Conservation (phyloP, 805 yeast species). For the Candida insectorum region DNA sequence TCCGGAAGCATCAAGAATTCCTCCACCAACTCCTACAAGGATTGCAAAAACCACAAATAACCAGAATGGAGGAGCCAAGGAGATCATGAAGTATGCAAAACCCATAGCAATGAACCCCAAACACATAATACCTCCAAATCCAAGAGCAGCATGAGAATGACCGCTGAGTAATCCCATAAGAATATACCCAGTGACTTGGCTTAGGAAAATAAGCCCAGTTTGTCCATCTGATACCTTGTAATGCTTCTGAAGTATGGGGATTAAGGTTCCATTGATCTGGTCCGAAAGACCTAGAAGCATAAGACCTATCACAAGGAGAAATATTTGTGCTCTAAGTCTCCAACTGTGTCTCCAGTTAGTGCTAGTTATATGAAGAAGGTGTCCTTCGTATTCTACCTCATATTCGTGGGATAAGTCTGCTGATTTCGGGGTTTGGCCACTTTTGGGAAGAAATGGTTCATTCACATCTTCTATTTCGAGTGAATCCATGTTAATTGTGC, state of each 20-base stretch:
- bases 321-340: constrained; percentile 42
- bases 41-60: constrained; percentile 38
- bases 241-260: constrained; percentile 48
- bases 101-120: constrained; percentile 33
- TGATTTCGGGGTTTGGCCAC: background rate
- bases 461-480: constrained; percentile 2
- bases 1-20: constrained; percentile 53
- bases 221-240: constrained; percentile 48
- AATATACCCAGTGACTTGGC: constrained; percentile 55
- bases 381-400: constrained; percentile 23
- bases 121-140: constrained; percentile 45
- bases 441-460: constrained; percentile 9
- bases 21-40: constrained; percentile 53
- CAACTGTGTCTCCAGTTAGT: constrained; percentile 35
- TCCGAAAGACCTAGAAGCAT: constrained; percentile 54
- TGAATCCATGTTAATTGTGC: background rate
- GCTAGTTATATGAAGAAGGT: constrained; percentile 30
- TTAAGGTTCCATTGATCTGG: constrained; percentile 57
- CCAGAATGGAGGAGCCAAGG: constrained; percentile 39
- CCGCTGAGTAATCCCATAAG: constrained; percentile 49
- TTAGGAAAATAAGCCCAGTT: constrained; percentile 48
- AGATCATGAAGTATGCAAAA: constrained; percentile 35
- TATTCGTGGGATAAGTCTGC: constrained; percentile 1
- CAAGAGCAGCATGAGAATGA: constrained; percentile 37
- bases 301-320: constrained; percentile 36